Evolutionary conservation across 352 stramenopile genomes (phyloP).

Genomic region (Phytophthora niederhauseri): DNA sequence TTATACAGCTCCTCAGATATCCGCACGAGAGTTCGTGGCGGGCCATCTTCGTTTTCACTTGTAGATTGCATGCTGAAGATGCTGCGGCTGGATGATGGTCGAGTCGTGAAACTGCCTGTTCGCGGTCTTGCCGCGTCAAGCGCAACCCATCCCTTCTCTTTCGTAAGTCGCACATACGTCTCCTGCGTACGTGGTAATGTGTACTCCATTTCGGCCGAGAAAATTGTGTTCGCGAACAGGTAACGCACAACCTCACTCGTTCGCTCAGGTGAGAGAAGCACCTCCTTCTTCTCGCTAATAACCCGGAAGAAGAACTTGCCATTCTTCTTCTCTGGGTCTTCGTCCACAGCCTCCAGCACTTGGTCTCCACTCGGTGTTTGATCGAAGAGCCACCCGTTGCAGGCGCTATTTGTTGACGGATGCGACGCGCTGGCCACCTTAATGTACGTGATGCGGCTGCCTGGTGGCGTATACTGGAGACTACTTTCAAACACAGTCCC

Average conservation of each 20-base stretch:
- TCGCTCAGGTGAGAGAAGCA: constrained; percentile 73
- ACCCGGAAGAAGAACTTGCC: constrained; percentile 87
- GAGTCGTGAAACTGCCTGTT: constrained; percentile 31
- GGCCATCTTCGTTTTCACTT: constrained; percentile 23
- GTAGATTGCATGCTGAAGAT: constrained; percentile 28
- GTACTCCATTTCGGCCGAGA: constrained; percentile 83
- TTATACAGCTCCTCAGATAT: constrained; percentile 83
- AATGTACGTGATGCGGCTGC: constrained; percentile 80
- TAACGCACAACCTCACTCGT: constrained; percentile 72
- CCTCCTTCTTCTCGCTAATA: constrained; percentile 69
- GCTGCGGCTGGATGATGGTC: constrained; percentile 22
- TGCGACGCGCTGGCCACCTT: constrained; percentile 70
- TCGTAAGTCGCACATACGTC: constrained; percentile 73
- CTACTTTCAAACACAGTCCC: constrained; percentile 83
- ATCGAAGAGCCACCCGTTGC: constrained; percentile 74
- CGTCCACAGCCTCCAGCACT: constrained; percentile 70
- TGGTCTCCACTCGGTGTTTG: constrained; percentile 67
- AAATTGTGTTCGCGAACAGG: constrained; percentile 72
- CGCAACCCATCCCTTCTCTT: constrained; percentile 81
- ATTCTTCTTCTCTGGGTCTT: constrained; percentile 80
- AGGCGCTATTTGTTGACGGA: constrained; percentile 38
- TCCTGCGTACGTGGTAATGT: constrained; percentile 73
- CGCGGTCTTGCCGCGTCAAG: constrained; percentile 46
- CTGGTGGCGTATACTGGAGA: constrained; percentile 79
- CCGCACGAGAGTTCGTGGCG: constrained; percentile 52